phyloP scores from a whole-genome alignment of 2,329 filamentous ascomycete species.

The Cadophora malorum region DNA sequence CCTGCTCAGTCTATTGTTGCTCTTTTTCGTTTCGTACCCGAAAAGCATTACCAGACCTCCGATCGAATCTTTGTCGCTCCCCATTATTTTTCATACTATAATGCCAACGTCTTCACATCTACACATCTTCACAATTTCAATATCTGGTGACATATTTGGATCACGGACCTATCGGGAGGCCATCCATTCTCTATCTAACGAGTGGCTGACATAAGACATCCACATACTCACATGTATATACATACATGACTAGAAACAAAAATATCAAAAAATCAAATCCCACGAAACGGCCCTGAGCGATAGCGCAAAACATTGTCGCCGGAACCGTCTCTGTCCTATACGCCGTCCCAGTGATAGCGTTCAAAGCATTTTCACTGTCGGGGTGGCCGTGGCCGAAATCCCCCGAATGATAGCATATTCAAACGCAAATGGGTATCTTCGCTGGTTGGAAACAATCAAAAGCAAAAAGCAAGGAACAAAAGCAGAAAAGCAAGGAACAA shows the following conservation, averaged over 20 bases:
- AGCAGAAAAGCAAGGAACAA: background rate
- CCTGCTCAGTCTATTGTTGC: too few relatives aligned
- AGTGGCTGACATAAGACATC: conserved; percentile 1
- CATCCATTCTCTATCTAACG: background rate
- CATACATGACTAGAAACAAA: background rate
- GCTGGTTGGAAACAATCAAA: conserved; percentile 42
- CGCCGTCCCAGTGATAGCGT: conserved; percentile 56
- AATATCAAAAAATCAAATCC: conserved; percentile 38
- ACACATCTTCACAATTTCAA: background rate
- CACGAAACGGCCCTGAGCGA: conserved; percentile 46
- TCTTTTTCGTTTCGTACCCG: too few relatives aligned
- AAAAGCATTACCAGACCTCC: too few relatives aligned
- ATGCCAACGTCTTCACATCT: background rate
- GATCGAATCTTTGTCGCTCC: too few relatives aligned
- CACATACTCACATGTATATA: background rate
- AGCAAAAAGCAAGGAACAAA: conserved; percentile 33
- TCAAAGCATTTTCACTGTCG: conserved; percentile 54
- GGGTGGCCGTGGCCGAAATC: conserved; percentile 32
- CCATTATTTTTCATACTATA: too few relatives aligned
- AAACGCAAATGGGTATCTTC: conserved; percentile 62
- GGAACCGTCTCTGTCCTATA: conserved; percentile 52
- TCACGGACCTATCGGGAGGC: background rate
- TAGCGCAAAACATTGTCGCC: conserved; percentile 63
- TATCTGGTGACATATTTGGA: background rate
- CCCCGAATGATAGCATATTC: conserved; percentile 57